phyloP scores from a whole-genome alignment of 805 yeast species.

The Barnettozyma populi region DNA sequence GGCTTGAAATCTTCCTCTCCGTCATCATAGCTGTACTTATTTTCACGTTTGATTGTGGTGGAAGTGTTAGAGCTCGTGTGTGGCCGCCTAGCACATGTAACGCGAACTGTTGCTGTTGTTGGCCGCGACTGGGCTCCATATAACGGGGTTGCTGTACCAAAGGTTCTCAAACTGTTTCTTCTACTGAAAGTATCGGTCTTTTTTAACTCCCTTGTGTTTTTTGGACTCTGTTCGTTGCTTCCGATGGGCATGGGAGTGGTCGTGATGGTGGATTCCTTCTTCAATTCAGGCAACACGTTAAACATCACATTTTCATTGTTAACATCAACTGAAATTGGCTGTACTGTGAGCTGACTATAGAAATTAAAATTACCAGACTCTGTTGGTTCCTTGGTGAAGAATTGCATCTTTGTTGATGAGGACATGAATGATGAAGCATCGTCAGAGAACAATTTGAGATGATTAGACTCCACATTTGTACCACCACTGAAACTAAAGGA shows the following conservation, averaged over 20 bases:
- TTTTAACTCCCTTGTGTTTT: background rate
- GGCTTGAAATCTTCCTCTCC: background rate
- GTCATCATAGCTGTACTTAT: background rate
- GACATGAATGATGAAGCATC: slow-evolving; percentile 3
- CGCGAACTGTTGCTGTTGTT: background rate
- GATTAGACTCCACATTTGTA: background rate
- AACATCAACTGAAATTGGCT: background rate
- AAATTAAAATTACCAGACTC: slow-evolving; percentile 2
- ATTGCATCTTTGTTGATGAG: background rate
- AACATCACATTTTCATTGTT: slow-evolving; percentile 5
- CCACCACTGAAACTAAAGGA: background rate
- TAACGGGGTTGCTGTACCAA: background rate
- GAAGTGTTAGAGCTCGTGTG: background rate
- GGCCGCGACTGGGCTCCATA: background rate
- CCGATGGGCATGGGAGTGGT: no score
- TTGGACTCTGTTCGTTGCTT: background rate
- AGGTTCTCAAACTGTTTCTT: background rate
- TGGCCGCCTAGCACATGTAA: background rate
- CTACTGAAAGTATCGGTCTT: background rate
- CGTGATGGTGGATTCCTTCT: background rate
- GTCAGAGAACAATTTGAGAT: background rate
- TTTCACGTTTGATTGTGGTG: background rate
- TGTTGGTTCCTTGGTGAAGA: background rate
- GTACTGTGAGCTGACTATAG: slow-evolving; percentile 2
- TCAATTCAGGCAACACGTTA: background rate